Conservation (phyloP, 2,329 filamentous ascomycete species). For the Calonectria leucothoes region DNA sequence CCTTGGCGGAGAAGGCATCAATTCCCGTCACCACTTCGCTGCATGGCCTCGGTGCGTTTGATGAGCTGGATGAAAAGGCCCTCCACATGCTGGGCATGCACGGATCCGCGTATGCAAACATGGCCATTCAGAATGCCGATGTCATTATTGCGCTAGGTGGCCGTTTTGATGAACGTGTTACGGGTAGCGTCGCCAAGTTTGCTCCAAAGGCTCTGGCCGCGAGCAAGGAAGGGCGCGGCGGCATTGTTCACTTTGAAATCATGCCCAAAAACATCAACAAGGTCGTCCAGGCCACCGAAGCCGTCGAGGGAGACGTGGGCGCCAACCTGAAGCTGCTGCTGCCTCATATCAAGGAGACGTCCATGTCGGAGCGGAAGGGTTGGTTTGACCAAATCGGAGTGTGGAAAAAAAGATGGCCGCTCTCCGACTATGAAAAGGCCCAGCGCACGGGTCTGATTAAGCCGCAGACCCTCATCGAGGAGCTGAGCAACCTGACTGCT, state of each 20-base stretch:
- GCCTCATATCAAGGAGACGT: slow-evolving; percentile 73
- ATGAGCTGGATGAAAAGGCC: slow-evolving; percentile 93
- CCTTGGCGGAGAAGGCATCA: slow-evolving; percentile 86
- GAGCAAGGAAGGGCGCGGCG: slow-evolving; percentile 85
- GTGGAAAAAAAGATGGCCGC: slow-evolving; percentile 94
- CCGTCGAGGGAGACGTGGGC: slow-evolving; percentile 93
- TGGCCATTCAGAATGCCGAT: slow-evolving; percentile 96
- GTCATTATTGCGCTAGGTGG: slow-evolving; percentile 93
- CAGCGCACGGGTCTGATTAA: slow-evolving; percentile 85
- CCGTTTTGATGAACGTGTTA: slow-evolving; percentile 97
- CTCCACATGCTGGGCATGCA: slow-evolving; percentile 99
- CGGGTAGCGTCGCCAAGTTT: slow-evolving; percentile 82
- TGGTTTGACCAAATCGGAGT: slow-evolving; percentile 91
- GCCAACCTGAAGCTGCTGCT: slow-evolving; percentile 81
- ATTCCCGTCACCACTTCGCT: slow-evolving; percentile 97
- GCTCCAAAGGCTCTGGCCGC: slow-evolving; percentile 88
- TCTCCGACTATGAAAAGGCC: slow-evolving; percentile 82
- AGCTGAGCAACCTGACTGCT: slow-evolving; percentile 85
- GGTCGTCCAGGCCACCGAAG: slow-evolving; percentile 95
- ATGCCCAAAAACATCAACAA: slow-evolving; percentile 99
- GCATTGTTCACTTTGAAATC: slow-evolving; percentile 97
- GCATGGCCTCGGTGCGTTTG: slow-evolving; percentile 90
- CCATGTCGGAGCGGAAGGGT: slow-evolving; percentile 74
- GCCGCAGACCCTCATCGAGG: slow-evolving; percentile 91
- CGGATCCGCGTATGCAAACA: slow-evolving; percentile 95